Evolutionary conservation across 208 protist species (phyloP).

Genomic region (Crithidia expoeki): DNA sequence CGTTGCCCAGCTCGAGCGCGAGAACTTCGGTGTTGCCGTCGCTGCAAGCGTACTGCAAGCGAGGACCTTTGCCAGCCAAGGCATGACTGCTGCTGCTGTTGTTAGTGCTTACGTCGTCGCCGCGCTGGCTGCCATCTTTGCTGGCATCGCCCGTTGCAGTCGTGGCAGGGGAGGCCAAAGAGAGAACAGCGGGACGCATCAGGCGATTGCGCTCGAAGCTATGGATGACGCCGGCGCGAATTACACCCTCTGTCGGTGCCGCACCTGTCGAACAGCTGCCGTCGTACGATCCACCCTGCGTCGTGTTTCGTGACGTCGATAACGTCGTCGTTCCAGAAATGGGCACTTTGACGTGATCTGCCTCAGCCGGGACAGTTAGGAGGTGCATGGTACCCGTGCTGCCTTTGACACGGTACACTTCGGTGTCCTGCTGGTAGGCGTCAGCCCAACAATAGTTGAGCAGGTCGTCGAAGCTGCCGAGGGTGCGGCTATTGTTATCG

Average conservation of each 20-base stretch:
- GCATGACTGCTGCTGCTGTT: not conserved
- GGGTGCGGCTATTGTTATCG: not conserved
- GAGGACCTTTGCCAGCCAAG: not conserved
- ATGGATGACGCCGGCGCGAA: conserved; percentile 15
- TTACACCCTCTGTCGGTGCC: not conserved
- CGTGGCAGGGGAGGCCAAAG: conserved; percentile 15
- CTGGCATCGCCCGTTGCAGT: not conserved
- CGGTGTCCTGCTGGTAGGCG: conserved; percentile 17
- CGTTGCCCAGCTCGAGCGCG: conserved; percentile 15
- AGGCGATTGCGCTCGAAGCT: conserved; percentile 32
- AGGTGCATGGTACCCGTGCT: conserved; percentile 36
- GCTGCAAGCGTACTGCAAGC: conserved; percentile 11
- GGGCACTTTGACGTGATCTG: not conserved
- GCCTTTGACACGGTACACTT: conserved; percentile 48
- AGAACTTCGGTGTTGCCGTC: conserved; percentile 19
- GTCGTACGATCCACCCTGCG: too few species aligned
- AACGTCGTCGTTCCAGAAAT: not conserved
- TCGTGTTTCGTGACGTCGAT: too few species aligned
- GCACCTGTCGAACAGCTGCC: too few species aligned
- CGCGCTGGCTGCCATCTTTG: not conserved
- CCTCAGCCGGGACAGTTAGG: conserved; percentile 29
- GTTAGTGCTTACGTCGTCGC: not conserved
- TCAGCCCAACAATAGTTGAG: conserved; percentile 16
- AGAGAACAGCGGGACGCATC: conserved; percentile 29
- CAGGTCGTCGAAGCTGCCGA: conserved; percentile 7